Evolutionary conservation across 2,329 filamentous ascomycete genomes (phyloP), one percentile per base, ranked within the genome.

Genomic region (Macrophomina phaseolina): DNA sequence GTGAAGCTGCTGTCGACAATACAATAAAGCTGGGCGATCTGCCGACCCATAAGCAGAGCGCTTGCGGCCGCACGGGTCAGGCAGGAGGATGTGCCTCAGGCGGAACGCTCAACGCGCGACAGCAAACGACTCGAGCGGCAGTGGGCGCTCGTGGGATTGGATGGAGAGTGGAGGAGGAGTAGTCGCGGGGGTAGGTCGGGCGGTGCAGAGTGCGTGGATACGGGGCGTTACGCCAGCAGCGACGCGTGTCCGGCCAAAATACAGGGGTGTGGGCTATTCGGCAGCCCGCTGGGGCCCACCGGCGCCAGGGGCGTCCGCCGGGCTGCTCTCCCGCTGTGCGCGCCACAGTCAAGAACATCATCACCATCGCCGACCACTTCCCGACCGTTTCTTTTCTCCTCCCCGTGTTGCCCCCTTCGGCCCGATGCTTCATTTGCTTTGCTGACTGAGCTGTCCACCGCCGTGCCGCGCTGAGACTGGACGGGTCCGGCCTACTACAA

Each of bases 221-320:
- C 56, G 56, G 40, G 56, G 56, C 42, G 56, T 58, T 42, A 61
- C 56, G 56, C 30, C 30, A 42, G 5, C 56, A n/a, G 56, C 8
- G 56, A 61, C 56, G 56, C 56, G 56, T 61, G 56, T 45, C 56
- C 56, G 38, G 49, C 49, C 16, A n/a, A 14, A 58, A 40, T 23
- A 58, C 38, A 6, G 12, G 12, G 18, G n/a, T 11, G 53, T 34
- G 18, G 53, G 36, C 36, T 18, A 9, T 9, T 1, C 53, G 53
- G 52, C 32, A 55, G 8, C 32, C 49, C 28, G 28, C 49, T n/a
- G 28, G 11, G 14, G 28, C 28, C 49, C 28, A 28, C 16, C 49
- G 12, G 30, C 14, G 4, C 49, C 12, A n/a, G n/a, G 14, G 3
- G 34, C 11, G 9, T n/a, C 34, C 36, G n/a, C 34, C 52, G 23